Percentiles rank a stretch among this genome's conserved stretches.
phyloP scores from a whole-genome alignment of 495 filamentous ascomycete genomes.

The Penicillium daleae region DNA sequence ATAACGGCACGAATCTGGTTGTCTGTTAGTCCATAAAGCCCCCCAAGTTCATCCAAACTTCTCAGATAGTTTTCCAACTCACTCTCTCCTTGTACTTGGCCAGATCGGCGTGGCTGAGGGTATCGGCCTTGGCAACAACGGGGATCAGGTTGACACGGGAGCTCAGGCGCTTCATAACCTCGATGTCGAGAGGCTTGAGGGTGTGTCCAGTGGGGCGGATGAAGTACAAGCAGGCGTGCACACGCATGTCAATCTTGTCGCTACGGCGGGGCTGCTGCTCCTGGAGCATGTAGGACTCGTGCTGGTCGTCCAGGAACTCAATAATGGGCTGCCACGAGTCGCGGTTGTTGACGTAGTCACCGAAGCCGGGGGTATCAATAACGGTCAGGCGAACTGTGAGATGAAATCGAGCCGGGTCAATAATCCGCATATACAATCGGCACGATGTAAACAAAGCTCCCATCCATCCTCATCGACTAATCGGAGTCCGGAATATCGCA shows the following conservation, averaged over 20 bases:
- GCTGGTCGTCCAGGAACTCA: slow-evolving; percentile 99
- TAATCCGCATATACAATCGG: slow-evolving; percentile 20
- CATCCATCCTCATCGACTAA: neutral
- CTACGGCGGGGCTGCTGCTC: slow-evolving; percentile 97
- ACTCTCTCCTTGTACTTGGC: slow-evolving; percentile 93
- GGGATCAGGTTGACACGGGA: slow-evolving; percentile 97
- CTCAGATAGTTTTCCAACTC: slow-evolving; percentile 31
- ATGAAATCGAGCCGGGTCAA: slow-evolving; percentile 7
- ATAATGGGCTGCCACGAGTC: slow-evolving; percentile 99
- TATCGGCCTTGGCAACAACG: slow-evolving; percentile 98
- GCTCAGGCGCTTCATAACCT: slow-evolving; percentile 99
- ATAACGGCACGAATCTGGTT: slow-evolving; percentile 87
- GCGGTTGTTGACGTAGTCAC: slow-evolving; percentile 99
- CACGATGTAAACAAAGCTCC: neutral
- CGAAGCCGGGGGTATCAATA: slow-evolving; percentile 98
- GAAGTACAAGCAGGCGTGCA: slow-evolving; percentile 98
- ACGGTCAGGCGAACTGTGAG: slow-evolving; percentile 89
- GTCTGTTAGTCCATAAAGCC: slow-evolving; percentile 5
- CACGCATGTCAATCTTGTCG: slow-evolving; percentile 99
- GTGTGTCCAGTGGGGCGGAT: slow-evolving; percentile 98
- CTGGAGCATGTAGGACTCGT: slow-evolving; percentile 99
- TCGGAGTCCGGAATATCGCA: slow-evolving; percentile 39
- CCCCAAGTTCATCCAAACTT: neutral
- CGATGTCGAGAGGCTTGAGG: slow-evolving; percentile 96
- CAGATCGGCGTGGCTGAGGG: slow-evolving; percentile 88